A percentile compares a stretch with the other conserved stretches of the same genome.
phyloP scores from a whole-genome alignment of 495 filamentous ascomycete species.

The Xylaria curta region DNA sequence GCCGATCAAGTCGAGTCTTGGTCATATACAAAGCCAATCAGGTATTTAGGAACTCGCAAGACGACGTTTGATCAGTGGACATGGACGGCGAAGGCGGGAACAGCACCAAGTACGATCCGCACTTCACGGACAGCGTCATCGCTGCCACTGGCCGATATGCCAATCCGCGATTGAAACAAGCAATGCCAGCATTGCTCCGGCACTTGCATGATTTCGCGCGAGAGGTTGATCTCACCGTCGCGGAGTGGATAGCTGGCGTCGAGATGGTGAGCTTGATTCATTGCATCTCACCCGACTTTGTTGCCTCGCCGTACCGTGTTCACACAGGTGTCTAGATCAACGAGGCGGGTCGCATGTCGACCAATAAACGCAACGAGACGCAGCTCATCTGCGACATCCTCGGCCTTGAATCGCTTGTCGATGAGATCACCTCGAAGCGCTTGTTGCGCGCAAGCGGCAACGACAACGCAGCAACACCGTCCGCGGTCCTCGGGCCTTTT shows the following conservation, averaged over 20 bases:
- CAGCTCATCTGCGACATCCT: slow-evolving; percentile 75
- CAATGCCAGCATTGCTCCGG: slow-evolving; percentile 60
- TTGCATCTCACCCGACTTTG: no score
- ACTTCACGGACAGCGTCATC: slow-evolving; percentile 73
- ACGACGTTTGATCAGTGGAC: neutral
- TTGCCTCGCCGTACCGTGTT: slow-evolving; percentile 18
- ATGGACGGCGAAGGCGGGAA: slow-evolving; percentile 21
- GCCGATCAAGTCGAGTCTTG: neutral
- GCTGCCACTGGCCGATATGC: slow-evolving; percentile 73
- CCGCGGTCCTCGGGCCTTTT: slow-evolving; percentile 79
- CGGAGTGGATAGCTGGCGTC: slow-evolving; percentile 58
- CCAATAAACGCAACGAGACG: slow-evolving; percentile 74
- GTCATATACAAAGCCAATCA: neutral
- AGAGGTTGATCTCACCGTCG: slow-evolving; percentile 62
- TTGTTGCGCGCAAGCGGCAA: slow-evolving; percentile 40
- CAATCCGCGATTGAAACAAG: slow-evolving; percentile 58
- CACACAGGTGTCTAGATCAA: slow-evolving; percentile 60
- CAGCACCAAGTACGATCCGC: slow-evolving; percentile 52
- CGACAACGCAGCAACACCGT: slow-evolving; percentile 64
- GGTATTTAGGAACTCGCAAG: neutral
- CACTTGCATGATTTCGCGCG: slow-evolving; percentile 67
- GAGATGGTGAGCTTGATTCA: slow-evolving; percentile 42
- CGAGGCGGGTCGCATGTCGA: slow-evolving; percentile 73
- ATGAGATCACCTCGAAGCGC: slow-evolving; percentile 77
- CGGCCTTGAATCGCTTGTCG: slow-evolving; percentile 75